Evolutionary conservation across 768 basidiomycete species (phyloP).

Genomic region (Holtermannia corniformis): DNA sequence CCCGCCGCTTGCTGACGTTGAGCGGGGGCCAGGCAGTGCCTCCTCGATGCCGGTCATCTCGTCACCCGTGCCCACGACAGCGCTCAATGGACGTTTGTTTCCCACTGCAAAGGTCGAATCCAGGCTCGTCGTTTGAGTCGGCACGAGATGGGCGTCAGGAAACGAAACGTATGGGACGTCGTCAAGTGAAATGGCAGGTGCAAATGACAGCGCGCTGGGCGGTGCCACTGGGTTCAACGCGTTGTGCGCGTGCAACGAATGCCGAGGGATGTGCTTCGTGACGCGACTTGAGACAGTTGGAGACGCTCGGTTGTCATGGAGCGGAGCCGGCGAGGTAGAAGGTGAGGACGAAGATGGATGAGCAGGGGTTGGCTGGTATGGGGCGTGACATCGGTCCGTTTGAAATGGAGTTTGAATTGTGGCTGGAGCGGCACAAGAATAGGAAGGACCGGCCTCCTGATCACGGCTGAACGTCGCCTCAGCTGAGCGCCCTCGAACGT

Average conservation of each 20-base stretch:
- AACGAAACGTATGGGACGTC: neutral
- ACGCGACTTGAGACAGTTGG: neutral
- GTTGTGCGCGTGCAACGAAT: too few species aligned
- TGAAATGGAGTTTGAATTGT: neutral
- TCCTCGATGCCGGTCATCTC: neutral
- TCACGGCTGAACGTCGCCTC: neutral
- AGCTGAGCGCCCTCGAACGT: neutral
- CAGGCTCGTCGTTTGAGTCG: too few species aligned
- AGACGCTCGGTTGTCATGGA: too few species aligned
- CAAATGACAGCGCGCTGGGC: too few species aligned
- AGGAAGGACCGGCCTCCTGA: neutral
- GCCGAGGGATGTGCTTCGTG: neutral
- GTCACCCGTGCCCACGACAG: neutral
- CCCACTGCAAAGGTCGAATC: neutral
- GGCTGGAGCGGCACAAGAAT: neutral
- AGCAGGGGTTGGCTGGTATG: slow-evolving; percentile 1
- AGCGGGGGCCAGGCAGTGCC: neutral
- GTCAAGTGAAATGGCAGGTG: neutral
- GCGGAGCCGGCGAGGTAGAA: neutral
- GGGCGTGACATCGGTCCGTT: neutral
- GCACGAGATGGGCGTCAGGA: neutral
- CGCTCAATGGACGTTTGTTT: neutral
- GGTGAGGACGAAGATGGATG: slow-evolving; percentile 7
- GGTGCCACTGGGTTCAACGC: neutral
- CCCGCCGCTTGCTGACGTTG: neutral